Conservation (phyloP, 164 flowering plant species). For the Vitis vinifera region DNA sequence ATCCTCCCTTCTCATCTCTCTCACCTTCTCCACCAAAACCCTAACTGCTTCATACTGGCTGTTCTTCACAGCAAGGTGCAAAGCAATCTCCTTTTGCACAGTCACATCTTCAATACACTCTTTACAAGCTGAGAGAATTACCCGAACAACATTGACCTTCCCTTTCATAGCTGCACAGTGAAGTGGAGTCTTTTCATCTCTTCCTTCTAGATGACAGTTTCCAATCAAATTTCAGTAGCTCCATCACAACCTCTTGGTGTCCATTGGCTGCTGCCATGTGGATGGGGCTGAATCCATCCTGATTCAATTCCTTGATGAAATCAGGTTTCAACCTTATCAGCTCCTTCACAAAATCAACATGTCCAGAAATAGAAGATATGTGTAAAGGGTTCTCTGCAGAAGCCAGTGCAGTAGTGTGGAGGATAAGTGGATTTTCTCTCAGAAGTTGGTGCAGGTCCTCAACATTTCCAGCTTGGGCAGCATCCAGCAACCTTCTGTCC, state of each 20-base stretch:
- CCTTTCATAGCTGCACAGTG: conserved; percentile 41
- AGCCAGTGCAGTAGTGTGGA: conserved; percentile 11
- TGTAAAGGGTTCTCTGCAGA: conserved; percentile 33
- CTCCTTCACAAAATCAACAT: conserved; percentile 29
- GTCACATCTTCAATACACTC: conserved; percentile 27
- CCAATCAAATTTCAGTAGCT: conserved; percentile 16
- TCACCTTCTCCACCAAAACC: conserved; percentile 21
- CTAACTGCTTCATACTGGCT: conserved; percentile 27
- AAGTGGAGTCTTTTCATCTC: conserved; percentile 30
- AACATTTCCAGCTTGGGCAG: conserved; percentile 20
- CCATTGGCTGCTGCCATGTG: conserved; percentile 33
- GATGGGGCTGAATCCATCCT: conserved; percentile 38
- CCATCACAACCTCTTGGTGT: conserved; percentile 25
- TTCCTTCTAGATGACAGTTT: conserved; percentile 25
- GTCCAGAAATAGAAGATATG: conserved; percentile 31
- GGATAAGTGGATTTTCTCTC: conserved; percentile 18
- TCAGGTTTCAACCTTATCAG: conserved; percentile 26
- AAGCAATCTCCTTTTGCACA: conserved; percentile 27
- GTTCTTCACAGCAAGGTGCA: conserved; percentile 45
- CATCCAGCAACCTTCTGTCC: conserved; percentile 16
- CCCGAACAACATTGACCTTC: conserved; percentile 21
- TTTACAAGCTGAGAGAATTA: conserved; percentile 19
- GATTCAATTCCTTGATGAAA: conserved; percentile 28
- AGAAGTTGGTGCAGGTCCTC: conserved; percentile 10
- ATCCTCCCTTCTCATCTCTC: conserved; percentile 9